Base-by-base conservation (phyloP, 306 rosid genomes). In the peach (Prunus persica) region DNA sequence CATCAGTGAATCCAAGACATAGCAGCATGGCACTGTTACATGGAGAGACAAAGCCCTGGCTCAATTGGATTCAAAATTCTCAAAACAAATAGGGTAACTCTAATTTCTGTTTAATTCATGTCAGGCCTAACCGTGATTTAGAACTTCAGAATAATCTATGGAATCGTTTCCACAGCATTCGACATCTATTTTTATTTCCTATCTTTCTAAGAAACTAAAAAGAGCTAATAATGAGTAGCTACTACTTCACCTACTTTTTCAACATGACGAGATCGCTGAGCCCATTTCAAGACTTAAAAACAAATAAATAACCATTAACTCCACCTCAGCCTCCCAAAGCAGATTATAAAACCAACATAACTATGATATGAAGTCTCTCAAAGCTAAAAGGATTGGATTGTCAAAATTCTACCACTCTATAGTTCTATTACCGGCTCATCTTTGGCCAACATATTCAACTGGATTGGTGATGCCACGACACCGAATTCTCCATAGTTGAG, bases 1-100 rank as follows among this genome's bases (percentile, higher is more conserved):
- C 60, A 81, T 69, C 76, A 61, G 73, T 62, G 66, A 69, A 54
- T 63, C 68, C 47, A 74, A 75, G 66, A 58, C 74, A 60, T 60
- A 32, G 76, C n/a, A 34, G 55, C 55, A 24, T 30, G 63, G 9
- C 12, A 38, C 69, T 66, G 56, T 69, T 32, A 54, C 73, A 54
- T 47, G 60, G 67, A 77, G 77, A 46, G 84, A 74, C 46, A 41
- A 81, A 50, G 51, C 61, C 67, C 14, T 47, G 51, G 41, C 41
- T 38, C 12, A 41, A 63, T 70, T 68, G 58, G 69, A 77, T 24
- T 63, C 14, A 34, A 15, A 62, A 47, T 62, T 62, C 28, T 73
- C 16, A 27, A 18, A 62, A 11, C 69, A 54, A 11, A 41, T 51
- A 32, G 49, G 20, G 75, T 32, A 32, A 32, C 49, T 51, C 32